Conservation (phyloP, 352 stramenopile genomes). For the Pythium aphanidermatum region DNA sequence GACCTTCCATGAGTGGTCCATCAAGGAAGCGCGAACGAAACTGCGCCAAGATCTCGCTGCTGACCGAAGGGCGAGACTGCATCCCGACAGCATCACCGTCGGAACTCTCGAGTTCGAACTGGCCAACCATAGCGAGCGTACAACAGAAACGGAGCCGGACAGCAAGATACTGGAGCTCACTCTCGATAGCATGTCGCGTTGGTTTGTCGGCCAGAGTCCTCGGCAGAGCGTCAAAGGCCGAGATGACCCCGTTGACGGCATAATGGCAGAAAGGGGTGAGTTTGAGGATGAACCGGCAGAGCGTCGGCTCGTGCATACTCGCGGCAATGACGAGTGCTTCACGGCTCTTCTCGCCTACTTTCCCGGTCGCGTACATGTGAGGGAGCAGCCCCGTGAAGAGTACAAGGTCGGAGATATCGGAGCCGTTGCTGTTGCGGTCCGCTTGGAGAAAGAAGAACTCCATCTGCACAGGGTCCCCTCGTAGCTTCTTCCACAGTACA, state of each 20-base stretch:
- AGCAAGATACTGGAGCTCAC: slow-evolving; percentile 51
- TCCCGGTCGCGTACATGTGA: slow-evolving; percentile 80
- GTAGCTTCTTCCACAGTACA: slow-evolving; percentile 82
- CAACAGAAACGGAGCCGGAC: slow-evolving; percentile 78
- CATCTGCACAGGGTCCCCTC: slow-evolving; percentile 75
- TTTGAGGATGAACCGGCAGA: slow-evolving; percentile 79
- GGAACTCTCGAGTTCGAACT: slow-evolving; percentile 50
- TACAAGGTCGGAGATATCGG: slow-evolving; percentile 66
- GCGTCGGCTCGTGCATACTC: slow-evolving; percentile 59
- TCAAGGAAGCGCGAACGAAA: slow-evolving; percentile 70
- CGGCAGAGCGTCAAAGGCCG: slow-evolving; percentile 68
- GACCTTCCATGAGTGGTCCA: slow-evolving; percentile 51
- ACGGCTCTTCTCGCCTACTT: slow-evolving; percentile 77
- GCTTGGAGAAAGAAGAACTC: slow-evolving; percentile 85
- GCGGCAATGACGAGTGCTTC: slow-evolving; percentile 80
- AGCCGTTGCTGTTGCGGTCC: slow-evolving; percentile 25
- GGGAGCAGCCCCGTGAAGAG: slow-evolving; percentile 77
- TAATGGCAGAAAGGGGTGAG: slow-evolving; percentile 87
- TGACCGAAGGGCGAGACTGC: slow-evolving; percentile 51
- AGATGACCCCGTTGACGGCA: slow-evolving; percentile 78
- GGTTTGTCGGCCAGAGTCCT: slow-evolving; percentile 44
- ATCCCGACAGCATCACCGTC: slow-evolving; percentile 32
- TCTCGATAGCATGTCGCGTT: slow-evolving; percentile 27
- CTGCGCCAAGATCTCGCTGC: slow-evolving; percentile 62
- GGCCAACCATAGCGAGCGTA: slow-evolving; percentile 76